Conservation (phyloP, 2,329 filamentous ascomycete genomes). For the Rhynchosporium secalis region DNA sequence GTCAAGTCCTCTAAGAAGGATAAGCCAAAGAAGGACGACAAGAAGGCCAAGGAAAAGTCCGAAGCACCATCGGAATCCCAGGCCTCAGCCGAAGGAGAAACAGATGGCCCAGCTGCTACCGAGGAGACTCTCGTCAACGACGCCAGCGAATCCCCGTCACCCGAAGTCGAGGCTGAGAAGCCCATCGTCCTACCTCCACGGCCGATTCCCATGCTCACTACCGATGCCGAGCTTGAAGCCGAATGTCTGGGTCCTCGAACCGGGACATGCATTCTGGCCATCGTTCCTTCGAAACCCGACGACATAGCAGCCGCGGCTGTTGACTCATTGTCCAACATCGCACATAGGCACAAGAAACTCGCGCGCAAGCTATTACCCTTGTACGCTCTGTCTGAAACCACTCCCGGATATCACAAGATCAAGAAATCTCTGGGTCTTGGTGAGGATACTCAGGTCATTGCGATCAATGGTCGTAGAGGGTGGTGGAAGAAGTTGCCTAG, state of each 20-base stretch:
- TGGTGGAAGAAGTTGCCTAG: slow-evolving; percentile 76
- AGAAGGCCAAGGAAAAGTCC: slow-evolving; percentile 49
- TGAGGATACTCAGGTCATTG: slow-evolving; percentile 69
- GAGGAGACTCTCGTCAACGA: slow-evolving; percentile 51
- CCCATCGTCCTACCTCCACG: slow-evolving; percentile 52
- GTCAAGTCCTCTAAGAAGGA: slow-evolving; percentile 42
- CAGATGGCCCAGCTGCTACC: slow-evolving; percentile 49
- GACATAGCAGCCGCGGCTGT: slow-evolving; percentile 53
- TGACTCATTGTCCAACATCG: slow-evolving; percentile 67
- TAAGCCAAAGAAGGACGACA: slow-evolving; percentile 2
- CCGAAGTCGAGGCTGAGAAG: slow-evolving; percentile 43
- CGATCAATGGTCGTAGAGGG: slow-evolving; percentile 77
- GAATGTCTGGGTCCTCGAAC: slow-evolving; percentile 76
- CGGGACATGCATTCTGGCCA: slow-evolving; percentile 78
- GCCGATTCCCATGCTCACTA: slow-evolving; percentile 65
- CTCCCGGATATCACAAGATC: slow-evolving; percentile 56
- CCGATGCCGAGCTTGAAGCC: slow-evolving; percentile 62
- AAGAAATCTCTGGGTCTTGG: slow-evolving; percentile 63
- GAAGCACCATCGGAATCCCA: slow-evolving; percentile 53
- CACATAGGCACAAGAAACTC: slow-evolving; percentile 69
- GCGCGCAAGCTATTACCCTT: slow-evolving; percentile 78
- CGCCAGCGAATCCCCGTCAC: slow-evolving; percentile 51
- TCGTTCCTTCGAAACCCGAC: slow-evolving; percentile 55
- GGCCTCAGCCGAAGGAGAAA: slow-evolving; percentile 49
- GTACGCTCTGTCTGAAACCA: slow-evolving; percentile 68